Percentiles rank a stretch among this genome's conserved stretches.
These are phyloP conservation scores for Favolaschia claudopus DNA, from an alignment of 768 basidiomycete species.

Conservation along the genomic window DNA sequence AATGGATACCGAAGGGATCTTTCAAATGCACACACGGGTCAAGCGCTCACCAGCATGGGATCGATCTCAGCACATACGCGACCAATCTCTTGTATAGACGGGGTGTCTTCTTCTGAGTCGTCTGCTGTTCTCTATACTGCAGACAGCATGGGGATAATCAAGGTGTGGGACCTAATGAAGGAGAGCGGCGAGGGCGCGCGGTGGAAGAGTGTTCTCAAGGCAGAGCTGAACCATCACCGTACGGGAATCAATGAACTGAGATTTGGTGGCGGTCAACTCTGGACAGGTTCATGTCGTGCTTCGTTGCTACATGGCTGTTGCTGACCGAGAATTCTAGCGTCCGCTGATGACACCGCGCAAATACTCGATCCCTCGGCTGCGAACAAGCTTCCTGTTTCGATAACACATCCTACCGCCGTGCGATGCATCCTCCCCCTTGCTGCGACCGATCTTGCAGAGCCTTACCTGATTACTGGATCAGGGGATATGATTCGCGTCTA, in stretches of 20 bases:
- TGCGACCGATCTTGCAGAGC: slow-evolving; percentile 68
- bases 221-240: slow-evolving; percentile 76
- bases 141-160: slow-evolving; percentile 93
- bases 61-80: slow-evolving; percentile 87
- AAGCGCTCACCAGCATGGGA: slow-evolving; percentile 60
- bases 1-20: slow-evolving; percentile 63
- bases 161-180: slow-evolving; percentile 75
- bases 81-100: slow-evolving; percentile 83
- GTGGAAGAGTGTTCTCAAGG: slow-evolving; percentile 59
- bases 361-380: slow-evolving; percentile 49
- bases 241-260: slow-evolving; percentile 82
- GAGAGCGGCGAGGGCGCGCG: slow-evolving; percentile 45
- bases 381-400: slow-evolving; percentile 55
- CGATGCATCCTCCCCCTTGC: slow-evolving; percentile 76
- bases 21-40: slow-evolving; percentile 48
- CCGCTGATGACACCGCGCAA: slow-evolving; percentile 86
- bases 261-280: slow-evolving; percentile 75
- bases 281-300: slow-evolving; percentile 71
- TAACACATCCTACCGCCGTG: slow-evolving; percentile 69
- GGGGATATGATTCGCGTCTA: slow-evolving; percentile 87
- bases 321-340: slow-evolving; percentile 60
- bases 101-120: slow-evolving; percentile 52
- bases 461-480: slow-evolving; percentile 81
- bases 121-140: slow-evolving; percentile 75
- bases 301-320: neutral